These are phyloP conservation scores for Colletotrichum godetiae DNA, from an alignment of 2,329 filamentous ascomycete genomes.

Conservation along the genomic window DNA sequence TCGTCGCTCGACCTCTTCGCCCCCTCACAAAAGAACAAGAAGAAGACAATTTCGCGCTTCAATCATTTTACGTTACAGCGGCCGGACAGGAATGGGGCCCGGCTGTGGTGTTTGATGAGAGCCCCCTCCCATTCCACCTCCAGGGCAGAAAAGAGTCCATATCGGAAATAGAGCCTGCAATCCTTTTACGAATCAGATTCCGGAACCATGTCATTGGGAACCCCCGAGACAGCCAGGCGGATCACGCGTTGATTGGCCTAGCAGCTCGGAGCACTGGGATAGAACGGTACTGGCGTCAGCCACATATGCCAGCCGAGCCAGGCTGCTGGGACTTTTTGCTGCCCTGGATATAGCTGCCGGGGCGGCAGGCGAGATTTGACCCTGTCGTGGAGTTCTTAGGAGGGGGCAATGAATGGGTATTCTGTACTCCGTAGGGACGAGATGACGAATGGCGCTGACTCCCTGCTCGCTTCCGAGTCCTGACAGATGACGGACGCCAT, in stretches of 20 bases:
- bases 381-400: background rate
- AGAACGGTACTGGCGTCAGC: constrained; percentile 23
- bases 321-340: constrained; percentile 17
- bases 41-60: background rate
- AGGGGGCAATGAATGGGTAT: background rate
- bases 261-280: background rate
- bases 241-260: constrained; percentile 15
- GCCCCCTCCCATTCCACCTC: background rate
- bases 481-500: background rate
- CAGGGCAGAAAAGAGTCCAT: constrained; percentile 14
- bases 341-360: background rate
- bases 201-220: constrained; percentile 33
- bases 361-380: background rate
- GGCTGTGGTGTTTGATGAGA: constrained; percentile 7
- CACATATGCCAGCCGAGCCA: constrained; percentile 23
- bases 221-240: constrained; percentile 23
- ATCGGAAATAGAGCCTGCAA: constrained; percentile 28
- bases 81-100: background rate
- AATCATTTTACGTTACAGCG: constrained; percentile 15
- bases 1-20: background rate
- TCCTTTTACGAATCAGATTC: constrained; percentile 31
- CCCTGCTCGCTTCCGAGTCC: background rate
- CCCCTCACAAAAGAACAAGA: background rate
- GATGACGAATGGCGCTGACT: background rate
- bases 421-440: background rate